Percentiles rank a stretch among this genome's conserved stretches.
Conservation (phyloP, 2,329 filamentous ascomycete genomes). For the Bipolaris victoriae region DNA sequence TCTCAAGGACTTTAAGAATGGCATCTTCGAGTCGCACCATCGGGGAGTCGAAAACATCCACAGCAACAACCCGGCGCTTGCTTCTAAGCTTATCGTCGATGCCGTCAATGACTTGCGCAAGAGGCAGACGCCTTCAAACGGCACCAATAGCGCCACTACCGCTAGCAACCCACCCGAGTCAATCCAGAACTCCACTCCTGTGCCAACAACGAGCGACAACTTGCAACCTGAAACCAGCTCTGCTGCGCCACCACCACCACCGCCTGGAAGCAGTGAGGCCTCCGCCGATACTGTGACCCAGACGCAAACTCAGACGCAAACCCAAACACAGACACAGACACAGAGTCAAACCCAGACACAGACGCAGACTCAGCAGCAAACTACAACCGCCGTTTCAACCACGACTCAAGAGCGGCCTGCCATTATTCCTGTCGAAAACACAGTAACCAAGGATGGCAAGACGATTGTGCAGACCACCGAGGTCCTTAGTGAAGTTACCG, state of each 20-base stretch:
- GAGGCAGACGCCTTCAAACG: constrained; percentile 46
- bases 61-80: constrained; percentile 65
- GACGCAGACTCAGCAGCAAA: constrained; percentile 3
- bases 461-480: constrained; percentile 47
- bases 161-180: neutral
- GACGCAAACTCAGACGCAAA: constrained; percentile 7
- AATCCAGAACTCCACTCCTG: constrained; percentile 3
- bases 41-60: constrained; percentile 68
- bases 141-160: constrained; percentile 25
- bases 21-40: constrained; percentile 69
- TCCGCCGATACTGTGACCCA: constrained; percentile 1
- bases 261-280: neutral
- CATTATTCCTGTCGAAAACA: constrained; percentile 48
- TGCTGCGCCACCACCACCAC: constrained; percentile 1
- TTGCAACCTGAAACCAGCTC: constrained; percentile 12
- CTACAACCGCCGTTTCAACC: constrained; percentile 9
- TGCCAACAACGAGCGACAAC: constrained; percentile 13
- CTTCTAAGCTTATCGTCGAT: constrained; percentile 67
- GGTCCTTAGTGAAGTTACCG: constrained; percentile 50
- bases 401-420: constrained; percentile 28
- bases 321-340: neutral
- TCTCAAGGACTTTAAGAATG: constrained; percentile 69
- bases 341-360: neutral
- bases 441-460: constrained; percentile 49
- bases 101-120: constrained; percentile 60